A percentile compares a stretch with the other conserved stretches of the same genome.
These are phyloP conservation scores for Plectranthus barbatus DNA, from an alignment of 257 asterid species.

Conservation along the genomic window DNA sequence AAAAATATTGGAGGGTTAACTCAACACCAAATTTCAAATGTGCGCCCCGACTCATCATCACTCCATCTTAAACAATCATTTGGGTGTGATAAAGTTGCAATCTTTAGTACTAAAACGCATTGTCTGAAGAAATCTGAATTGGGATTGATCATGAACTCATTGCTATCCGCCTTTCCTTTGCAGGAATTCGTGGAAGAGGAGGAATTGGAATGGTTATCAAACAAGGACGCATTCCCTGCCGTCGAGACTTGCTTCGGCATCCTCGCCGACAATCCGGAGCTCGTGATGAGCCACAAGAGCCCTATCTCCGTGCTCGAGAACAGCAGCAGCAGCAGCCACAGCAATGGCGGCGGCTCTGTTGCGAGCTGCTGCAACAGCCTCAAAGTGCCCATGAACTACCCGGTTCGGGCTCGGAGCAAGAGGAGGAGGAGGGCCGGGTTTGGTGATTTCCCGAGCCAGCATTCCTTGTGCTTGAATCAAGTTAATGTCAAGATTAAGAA, in stretches of 20 bases:
- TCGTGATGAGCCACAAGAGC: constrained; percentile 19
- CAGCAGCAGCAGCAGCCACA: constrained; percentile 37
- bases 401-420: constrained; percentile 48
- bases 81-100: constrained; percentile 1
- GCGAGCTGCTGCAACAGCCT: no score
- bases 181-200: constrained; percentile 50
- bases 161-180: neutral
- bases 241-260: constrained; percentile 61
- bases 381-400: no score
- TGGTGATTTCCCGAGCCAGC: constrained; percentile 5
- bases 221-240: constrained; percentile 76
- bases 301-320: constrained; percentile 45
- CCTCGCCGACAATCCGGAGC: constrained; percentile 50
- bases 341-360: constrained; percentile 9
- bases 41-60: neutral
- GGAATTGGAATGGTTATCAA: constrained; percentile 82
- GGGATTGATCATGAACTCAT: neutral
- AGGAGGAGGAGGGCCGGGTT: constrained; percentile 1
- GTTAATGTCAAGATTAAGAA: constrained; percentile 27
- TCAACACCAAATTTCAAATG: no score
- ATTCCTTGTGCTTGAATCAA: constrained; percentile 21
- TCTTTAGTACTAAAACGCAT: neutral
- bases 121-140: neutral
- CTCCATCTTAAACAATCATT: neutral
- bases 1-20: no score